Base-by-base conservation (phyloP, 345 rosid species). In the Linum usitatissimum region DNA sequence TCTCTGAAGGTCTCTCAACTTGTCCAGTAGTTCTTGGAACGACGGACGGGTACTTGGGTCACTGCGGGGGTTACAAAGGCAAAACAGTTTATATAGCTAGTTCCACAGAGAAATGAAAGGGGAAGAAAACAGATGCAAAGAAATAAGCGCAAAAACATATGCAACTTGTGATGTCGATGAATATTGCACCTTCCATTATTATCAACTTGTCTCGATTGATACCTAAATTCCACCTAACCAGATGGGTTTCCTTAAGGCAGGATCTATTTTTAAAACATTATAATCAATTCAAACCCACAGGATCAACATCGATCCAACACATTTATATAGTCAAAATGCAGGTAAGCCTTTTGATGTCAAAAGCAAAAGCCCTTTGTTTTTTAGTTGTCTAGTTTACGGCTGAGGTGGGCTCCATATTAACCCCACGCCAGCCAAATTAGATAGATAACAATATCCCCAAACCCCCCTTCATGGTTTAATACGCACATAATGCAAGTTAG, bases 11-110 rank as follows among this genome's bases (percentile, higher is more conserved):
- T 93, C 97, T 78, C 84, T 80, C 54, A 87, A 82, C 73, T 66
- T 90, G 53, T 90, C 90, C 75, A 93, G 70, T 63, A 93, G 77
- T 72, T 90, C 99, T 75, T 82, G 96, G 87, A 93, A 86, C 9
- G 88, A 66, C 17, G 99, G 96, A 34, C 97, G 84, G 71, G 73
- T 20, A 54, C 76, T 75, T 7, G 94, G 80, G 78, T 93, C 96
- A 20, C 99, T 93, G 85, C 21, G 49, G 28, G 28, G 66, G 69
- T 36, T 5, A 45, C 62, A 64, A 70, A 67, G 73, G 18, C 54
- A 7, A 64, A 30, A 28, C 0, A 28, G 38, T 55, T 30, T 10
- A 45, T 59, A 23, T n/a, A n/a, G n/a, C n/a, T n/a, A n/a, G n/a
- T n/a, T n/a, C n/a, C n/a, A n/a, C n/a, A n/a, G n/a, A n/a, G n/a